A percentile compares a stretch with the other conserved stretches of the same genome.
Conservation (phyloP, 1,139 yeast genomes). For the Debaryomyces sp. region DNA sequence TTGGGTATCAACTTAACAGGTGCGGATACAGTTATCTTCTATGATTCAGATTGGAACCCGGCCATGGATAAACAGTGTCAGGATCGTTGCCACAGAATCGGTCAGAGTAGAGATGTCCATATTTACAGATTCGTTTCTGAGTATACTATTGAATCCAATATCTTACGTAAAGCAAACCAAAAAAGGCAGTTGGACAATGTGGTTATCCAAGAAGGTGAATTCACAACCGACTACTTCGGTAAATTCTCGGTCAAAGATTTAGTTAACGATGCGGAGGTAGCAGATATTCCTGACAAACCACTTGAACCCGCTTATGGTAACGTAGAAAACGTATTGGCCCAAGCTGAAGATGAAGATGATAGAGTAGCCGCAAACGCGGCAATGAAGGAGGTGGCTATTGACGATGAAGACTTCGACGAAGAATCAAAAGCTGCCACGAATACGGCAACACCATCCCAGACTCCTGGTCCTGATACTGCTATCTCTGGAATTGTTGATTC, state of each 20-base stretch:
- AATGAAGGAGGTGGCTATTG: constrained; percentile 80
- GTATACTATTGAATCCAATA: constrained; percentile 94
- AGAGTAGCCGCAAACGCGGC: constrained; percentile 91
- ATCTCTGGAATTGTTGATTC: constrained; percentile 20
- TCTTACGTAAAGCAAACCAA: constrained; percentile 91
- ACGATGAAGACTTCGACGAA: constrained; percentile 77
- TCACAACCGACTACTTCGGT: constrained; percentile 94
- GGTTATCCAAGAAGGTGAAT: constrained; percentile 97
- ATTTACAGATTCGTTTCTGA: constrained; percentile 96
- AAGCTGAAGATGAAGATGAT: constrained; percentile 97
- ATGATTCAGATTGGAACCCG: constrained; percentile 99
- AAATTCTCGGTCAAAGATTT: constrained; percentile 88
- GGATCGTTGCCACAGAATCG: constrained; percentile 98
- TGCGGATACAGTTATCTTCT: constrained; percentile 98
- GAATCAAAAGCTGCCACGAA: constrained; percentile 36
- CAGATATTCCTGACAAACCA: constrained; percentile 40
- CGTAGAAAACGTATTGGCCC: constrained; percentile 73
- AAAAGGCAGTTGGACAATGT: constrained; percentile 94
- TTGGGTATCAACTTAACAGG: constrained; percentile 97
- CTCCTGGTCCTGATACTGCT: constrained; percentile 25
- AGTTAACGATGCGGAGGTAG: constrained; percentile 61
- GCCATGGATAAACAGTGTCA: constrained; percentile 99
- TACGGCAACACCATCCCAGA: constrained; percentile 35
- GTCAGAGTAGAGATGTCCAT: constrained; percentile 97
- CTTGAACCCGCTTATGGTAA: constrained; percentile 47